These are phyloP conservation scores for Moricandia arvensis DNA, from an alignment of 345 rosid genomes.

Conservation along the genomic window DNA sequence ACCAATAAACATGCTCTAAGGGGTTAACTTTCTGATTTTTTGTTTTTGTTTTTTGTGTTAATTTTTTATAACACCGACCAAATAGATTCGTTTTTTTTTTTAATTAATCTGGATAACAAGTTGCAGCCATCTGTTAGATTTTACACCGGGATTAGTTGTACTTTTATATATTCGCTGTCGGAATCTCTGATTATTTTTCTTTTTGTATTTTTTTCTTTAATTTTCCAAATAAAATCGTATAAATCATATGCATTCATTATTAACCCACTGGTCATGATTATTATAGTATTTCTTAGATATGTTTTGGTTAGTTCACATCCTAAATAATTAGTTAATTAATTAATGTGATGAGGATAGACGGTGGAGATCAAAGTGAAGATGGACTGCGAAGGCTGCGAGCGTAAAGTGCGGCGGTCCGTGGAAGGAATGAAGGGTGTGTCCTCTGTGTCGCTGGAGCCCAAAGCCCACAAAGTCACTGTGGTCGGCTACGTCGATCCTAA, in stretches of 20 bases:
- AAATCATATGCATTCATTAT: neutral
- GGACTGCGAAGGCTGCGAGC: constrained; percentile 99
- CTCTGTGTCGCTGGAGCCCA: constrained; percentile 75
- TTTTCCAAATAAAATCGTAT: neutral
- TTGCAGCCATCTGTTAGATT: neutral
- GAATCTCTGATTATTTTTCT: neutral
- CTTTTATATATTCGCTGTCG: neutral
- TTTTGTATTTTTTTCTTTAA: neutral
- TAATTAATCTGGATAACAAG: too few species aligned
- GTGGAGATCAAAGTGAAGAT: constrained; percentile 84
- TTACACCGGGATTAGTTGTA: neutral
- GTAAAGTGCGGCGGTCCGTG: constrained; percentile 68
- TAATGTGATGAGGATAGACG: constrained; percentile 34
- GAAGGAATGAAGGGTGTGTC: constrained; percentile 96
- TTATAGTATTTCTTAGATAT: too few species aligned
- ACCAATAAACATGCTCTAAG: too few species aligned
- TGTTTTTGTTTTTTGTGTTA: neutral
- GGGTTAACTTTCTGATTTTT: neutral
- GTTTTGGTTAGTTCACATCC: neutral
- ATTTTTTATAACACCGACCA: neutral
- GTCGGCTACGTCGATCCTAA: constrained; percentile 76
- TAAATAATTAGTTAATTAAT: neutral
- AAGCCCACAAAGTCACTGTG: constrained; percentile 81
- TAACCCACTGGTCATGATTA: neutral
- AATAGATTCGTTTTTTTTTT: neutral